A percentile compares a stretch with the other conserved stretches of the same genome.
Conservation (phyloP, 2,329 filamentous ascomycete genomes). For the Tricladium varicosporioides region DNA sequence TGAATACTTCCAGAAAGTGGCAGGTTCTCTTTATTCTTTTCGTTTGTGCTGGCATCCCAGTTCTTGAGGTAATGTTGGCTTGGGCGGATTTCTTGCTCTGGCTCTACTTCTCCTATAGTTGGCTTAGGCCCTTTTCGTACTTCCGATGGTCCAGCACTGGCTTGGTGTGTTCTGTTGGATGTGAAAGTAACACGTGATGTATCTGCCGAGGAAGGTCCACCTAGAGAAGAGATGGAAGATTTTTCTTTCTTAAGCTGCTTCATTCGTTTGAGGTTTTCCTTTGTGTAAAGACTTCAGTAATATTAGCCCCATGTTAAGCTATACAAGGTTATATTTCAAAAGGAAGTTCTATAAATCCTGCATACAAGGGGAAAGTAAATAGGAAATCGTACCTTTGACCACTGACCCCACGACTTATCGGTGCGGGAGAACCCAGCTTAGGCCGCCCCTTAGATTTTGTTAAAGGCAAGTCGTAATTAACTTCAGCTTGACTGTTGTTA, state of each 20-base stretch:
- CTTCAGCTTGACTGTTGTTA: constrained; percentile 27
- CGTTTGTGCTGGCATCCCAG: constrained; percentile 13
- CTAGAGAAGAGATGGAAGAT: neutral
- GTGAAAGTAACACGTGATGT: neutral
- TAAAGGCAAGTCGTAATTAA: constrained; percentile 13
- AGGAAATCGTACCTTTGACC: constrained; percentile 13
- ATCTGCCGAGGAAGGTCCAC: neutral
- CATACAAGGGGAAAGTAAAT: neutral
- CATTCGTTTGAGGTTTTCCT: neutral
- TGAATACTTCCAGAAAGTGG: constrained; percentile 1
- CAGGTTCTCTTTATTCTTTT: constrained; percentile 33
- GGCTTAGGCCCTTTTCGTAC: neutral
- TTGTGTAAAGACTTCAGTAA: neutral
- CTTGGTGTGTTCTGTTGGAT: neutral
- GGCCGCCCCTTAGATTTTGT: constrained; percentile 1
- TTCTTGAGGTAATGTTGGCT: constrained; percentile 8
- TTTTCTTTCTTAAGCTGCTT: neutral
- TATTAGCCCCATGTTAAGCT: too few species aligned
- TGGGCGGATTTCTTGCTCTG: constrained; percentile 2
- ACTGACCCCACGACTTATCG: constrained; percentile 15
- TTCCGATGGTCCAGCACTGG: neutral
- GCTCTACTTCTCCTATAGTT: constrained; percentile 3
- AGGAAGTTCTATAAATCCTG: too few species aligned
- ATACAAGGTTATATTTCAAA: too few species aligned
- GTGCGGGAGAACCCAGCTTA: constrained; percentile 16